phyloP scores from a whole-genome alignment of 1,284 basidiomycete species.

The Trichosporon sp. region DNA sequence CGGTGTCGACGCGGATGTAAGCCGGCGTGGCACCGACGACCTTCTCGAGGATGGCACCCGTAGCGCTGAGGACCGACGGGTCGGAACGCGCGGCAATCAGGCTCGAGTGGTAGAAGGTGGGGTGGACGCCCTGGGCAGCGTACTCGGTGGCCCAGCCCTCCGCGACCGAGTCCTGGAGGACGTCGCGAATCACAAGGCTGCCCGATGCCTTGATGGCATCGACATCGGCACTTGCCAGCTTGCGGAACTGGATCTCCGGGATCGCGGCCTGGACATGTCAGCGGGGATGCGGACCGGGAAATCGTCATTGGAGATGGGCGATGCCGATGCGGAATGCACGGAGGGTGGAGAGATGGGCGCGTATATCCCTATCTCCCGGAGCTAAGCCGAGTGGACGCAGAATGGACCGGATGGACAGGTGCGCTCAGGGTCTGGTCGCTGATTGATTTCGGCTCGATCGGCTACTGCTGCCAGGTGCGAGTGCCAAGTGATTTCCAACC shows the following conservation, averaged over 20 bases:
- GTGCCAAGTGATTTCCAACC: constrained; percentile 3
- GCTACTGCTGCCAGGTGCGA: background rate
- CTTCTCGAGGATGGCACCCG: constrained; percentile 25
- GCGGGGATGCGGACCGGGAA: background rate
- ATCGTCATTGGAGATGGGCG: background rate
- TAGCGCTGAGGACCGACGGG: constrained; percentile 36
- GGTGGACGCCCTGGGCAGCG: constrained; percentile 12
- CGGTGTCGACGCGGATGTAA: constrained; percentile 29
- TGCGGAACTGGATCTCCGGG: constrained; percentile 1
- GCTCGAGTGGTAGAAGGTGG: constrained; percentile 35
- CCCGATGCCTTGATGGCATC: constrained; percentile 23
- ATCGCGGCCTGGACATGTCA: background rate
- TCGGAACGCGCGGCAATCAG: constrained; percentile 36
- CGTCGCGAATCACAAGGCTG: constrained; percentile 38
- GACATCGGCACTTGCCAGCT: background rate
- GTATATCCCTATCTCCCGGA: background rate
- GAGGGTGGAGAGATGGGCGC: background rate
- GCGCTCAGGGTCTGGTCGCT: background rate
- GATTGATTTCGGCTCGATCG: constrained; percentile 2
- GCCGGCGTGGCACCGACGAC: constrained; percentile 15
- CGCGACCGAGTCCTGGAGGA: constrained; percentile 38
- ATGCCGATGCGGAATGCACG: background rate
- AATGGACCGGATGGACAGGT: constrained; percentile 4
- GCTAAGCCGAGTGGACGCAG: constrained; percentile 3
- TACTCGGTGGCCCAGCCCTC: constrained; percentile 29